Evolutionary conservation across 148 eudicot species (phyloP).

Genomic region (Cornus florida): DNA sequence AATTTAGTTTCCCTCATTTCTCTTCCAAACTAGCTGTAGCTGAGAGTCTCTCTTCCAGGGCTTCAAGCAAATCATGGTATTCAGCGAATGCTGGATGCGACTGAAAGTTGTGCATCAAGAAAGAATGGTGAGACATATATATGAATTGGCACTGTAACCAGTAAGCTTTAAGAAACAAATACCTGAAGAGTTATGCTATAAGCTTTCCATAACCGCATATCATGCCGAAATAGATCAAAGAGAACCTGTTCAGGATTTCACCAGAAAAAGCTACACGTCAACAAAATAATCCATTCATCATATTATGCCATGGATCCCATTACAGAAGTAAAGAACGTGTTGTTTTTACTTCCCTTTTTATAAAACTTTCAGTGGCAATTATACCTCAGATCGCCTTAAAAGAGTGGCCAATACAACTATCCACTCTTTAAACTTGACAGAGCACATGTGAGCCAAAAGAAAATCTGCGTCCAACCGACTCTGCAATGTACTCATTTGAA

Average conservation of each 20-base stretch:
- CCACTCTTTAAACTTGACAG: conserved; percentile 99
- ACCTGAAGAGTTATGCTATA: conserved; percentile 13
- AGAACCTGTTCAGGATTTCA: not conserved
- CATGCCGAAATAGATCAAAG: not conserved
- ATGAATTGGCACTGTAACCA: not conserved
- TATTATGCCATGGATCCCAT: not conserved
- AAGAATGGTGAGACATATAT: conserved; percentile 3
- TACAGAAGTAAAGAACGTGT: not conserved
- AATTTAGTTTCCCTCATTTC: conserved; percentile 8
- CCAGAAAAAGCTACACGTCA: not conserved
- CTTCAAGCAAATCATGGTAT: conserved; percentile 75
- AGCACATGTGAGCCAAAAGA: conserved; percentile 96
- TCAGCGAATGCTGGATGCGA: conserved; percentile 57
- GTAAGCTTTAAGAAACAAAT: not conserved
- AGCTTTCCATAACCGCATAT: not conserved
- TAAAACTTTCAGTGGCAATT: not conserved
- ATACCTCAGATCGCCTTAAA: conserved; percentile 93
- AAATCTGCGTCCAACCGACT: conserved; percentile 98
- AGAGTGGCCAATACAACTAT: conserved; percentile 95
- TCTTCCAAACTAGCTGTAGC: conserved; percentile 20
- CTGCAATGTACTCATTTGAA: conserved; percentile 88
- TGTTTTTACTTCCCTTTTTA: not conserved
- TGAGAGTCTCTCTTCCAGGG: conserved; percentile 54
- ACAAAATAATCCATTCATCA: not conserved
- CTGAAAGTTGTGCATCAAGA: conserved; percentile 26